Percentiles rank a stretch among this genome's conserved stretches.
phyloP scores from a whole-genome alignment of 2,329 filamentous ascomycete species.

The Aureobasidium melanogenum region DNA sequence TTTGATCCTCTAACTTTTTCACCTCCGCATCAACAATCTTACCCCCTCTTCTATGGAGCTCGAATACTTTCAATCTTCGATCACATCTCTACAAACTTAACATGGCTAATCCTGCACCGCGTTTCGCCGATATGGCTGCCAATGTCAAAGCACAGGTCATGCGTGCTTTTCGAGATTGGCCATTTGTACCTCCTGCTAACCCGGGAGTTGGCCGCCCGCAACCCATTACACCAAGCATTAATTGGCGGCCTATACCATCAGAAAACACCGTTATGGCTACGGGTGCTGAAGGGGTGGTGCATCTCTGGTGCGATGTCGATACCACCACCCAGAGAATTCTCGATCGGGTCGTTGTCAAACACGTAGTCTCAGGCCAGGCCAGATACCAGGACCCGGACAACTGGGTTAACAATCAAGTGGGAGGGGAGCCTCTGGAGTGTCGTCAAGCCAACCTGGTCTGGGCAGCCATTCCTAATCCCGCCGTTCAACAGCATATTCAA shows the following conservation, averaged over 20 bases:
- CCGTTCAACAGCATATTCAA: neutral
- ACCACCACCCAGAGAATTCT: neutral
- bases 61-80: neutral
- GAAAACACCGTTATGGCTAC: neutral
- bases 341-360: neutral
- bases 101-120: neutral
- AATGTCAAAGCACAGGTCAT: neutral
- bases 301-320: neutral
- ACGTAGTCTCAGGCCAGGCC: neutral
- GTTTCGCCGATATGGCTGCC: neutral
- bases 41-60: no score
- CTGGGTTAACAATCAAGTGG: neutral
- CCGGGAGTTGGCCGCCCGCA: neutral
- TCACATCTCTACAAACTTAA: neutral
- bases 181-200: neutral
- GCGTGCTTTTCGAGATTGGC: neutral
- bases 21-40: neutral
- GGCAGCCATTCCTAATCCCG: neutral
- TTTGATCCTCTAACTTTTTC: neutral
- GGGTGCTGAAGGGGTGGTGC: neutral
- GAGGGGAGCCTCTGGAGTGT: neutral
- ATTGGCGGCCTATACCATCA: neutral
- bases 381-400: neutral
- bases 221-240: neutral
- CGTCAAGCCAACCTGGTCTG: neutral